Conservation (phyloP, 345 rosid genomes). For the Erucastrum elatum region DNA sequence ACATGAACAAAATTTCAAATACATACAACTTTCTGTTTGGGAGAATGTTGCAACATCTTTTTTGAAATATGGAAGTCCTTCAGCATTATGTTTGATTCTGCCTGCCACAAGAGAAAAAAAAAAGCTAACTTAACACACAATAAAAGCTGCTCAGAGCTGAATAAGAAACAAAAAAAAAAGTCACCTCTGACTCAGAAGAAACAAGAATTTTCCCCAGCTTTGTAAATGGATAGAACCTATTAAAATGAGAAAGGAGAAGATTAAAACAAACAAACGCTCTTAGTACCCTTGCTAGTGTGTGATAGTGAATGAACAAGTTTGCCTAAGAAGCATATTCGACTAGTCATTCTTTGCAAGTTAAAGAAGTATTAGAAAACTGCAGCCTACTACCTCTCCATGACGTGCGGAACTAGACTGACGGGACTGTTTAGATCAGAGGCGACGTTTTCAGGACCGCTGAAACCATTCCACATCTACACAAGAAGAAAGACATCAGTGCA, state of each 20-base stretch:
- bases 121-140: slow-evolving; percentile 10
- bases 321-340: background rate
- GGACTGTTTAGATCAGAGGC: slow-evolving; percentile 33
- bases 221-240: slow-evolving; percentile 76
- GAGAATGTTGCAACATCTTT: slow-evolving; percentile 34
- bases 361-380: background rate
- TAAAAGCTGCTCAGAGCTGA: background rate
- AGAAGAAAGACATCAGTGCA: slow-evolving; percentile 27
- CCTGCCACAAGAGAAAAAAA: slow-evolving; percentile 45
- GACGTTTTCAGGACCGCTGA: slow-evolving; percentile 48
- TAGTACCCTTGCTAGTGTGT: background rate
- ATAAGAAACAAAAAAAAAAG: background rate
- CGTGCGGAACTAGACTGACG: slow-evolving; percentile 40
- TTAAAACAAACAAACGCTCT: background rate
- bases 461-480: slow-evolving; percentile 58
- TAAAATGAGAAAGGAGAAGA: slow-evolving; percentile 15
- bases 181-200: slow-evolving; percentile 71
- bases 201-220: slow-evolving; percentile 63
- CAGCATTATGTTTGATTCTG: slow-evolving; percentile 55
- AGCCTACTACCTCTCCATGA: slow-evolving; percentile 60
- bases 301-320: slow-evolving; percentile 5
- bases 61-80: slow-evolving; percentile 65
- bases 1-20: background rate
- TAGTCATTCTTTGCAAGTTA: background rate
- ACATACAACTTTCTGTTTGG: slow-evolving; percentile 58